A percentile compares a stretch with the other conserved stretches of the same genome.
These are phyloP conservation scores for Stachybotrys chartarum DNA, from an alignment of 2,329 filamentous ascomycete species.

Conservation along the genomic window DNA sequence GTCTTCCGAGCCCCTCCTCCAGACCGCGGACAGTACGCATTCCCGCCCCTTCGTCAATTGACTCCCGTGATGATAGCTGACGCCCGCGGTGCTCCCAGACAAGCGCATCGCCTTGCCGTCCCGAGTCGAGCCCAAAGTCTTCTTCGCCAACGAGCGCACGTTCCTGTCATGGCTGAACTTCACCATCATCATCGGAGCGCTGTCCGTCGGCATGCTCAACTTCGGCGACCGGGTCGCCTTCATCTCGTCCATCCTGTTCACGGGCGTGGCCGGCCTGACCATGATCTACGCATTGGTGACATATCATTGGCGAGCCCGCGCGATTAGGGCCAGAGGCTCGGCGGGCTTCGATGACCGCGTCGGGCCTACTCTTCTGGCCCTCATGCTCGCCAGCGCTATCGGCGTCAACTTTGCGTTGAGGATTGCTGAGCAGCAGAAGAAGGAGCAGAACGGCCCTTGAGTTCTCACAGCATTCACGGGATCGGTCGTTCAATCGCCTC, in stretches of 20 bases:
- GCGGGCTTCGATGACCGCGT: constrained; percentile 95
- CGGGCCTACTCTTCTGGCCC: constrained; percentile 82
- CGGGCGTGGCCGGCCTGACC: constrained; percentile 83
- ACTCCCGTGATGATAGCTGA: constrained; percentile 7
- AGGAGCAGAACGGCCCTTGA: constrained; percentile 20
- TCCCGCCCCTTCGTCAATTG: not conserved
- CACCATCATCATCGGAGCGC: constrained; percentile 93
- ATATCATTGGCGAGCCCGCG: constrained; percentile 95
- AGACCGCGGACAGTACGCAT: constrained; percentile 78
- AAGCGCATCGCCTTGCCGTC: constrained; percentile 98
- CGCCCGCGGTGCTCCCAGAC: constrained; percentile 45
- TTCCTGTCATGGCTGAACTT: constrained; percentile 99
- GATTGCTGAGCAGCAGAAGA: constrained; percentile 40
- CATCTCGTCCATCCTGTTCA: constrained; percentile 91
- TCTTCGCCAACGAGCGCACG: constrained; percentile 99
- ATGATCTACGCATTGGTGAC: constrained; percentile 94
- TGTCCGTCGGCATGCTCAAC: constrained; percentile 95
- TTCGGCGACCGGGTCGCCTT: constrained; percentile 93
- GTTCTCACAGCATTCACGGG: no score
- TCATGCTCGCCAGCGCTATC: constrained; percentile 82
- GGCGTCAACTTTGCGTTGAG: constrained; percentile 91
- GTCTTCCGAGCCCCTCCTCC: constrained; percentile 94
- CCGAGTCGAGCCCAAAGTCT: constrained; percentile 98
- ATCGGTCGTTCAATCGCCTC: no score
- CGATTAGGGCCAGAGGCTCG: constrained; percentile 84